These are phyloP conservation scores for Ganoderma lucidum DNA, from an alignment of 1,284 basidiomycete species.

Conservation along the genomic window DNA sequence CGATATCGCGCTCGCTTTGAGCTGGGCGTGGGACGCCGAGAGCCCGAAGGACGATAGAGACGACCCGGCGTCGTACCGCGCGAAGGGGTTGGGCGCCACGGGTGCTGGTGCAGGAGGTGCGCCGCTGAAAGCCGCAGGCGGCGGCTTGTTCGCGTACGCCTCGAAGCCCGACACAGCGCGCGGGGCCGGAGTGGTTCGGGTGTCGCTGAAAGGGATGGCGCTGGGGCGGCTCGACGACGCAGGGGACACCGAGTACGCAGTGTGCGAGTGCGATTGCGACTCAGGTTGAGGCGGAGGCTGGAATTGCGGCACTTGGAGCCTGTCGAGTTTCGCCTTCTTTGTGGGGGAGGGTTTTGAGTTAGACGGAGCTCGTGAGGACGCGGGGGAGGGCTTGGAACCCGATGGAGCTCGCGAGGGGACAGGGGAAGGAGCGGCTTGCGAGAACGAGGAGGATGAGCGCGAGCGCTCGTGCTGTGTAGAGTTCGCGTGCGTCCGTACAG, in stretches of 20 bases:
- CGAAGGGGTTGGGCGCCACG: conserved; percentile 12
- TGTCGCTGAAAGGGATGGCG: conserved; percentile 20
- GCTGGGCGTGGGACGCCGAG: conserved; percentile 13
- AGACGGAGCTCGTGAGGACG: background rate
- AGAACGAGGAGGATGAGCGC: conserved; percentile 5
- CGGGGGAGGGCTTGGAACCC: conserved; percentile 19
- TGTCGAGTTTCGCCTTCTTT: conserved; percentile 33
- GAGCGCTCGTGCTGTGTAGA: background rate
- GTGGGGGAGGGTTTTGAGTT: conserved; percentile 26
- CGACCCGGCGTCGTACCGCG: conserved; percentile 9
- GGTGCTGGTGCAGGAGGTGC: background rate
- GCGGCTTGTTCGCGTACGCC: conserved; percentile 13
- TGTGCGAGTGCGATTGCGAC: conserved; percentile 9
- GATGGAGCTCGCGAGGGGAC: conserved; percentile 9
- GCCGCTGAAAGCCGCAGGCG: background rate
- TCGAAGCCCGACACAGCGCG: conserved; percentile 15
- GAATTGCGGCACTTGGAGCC: background rate
- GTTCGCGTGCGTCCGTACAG: background rate
- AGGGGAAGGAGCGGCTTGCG: background rate
- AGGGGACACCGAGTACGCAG: conserved; percentile 20
- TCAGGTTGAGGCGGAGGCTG: conserved; percentile 6
- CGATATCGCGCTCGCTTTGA: conserved; percentile 7
- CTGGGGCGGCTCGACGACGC: conserved; percentile 7
- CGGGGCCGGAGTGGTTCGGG: conserved; percentile 1
- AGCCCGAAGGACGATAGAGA: conserved; percentile 14